Conservation (phyloP, 495 filamentous ascomycete genomes). For the Saxophila tyrrhenica region DNA sequence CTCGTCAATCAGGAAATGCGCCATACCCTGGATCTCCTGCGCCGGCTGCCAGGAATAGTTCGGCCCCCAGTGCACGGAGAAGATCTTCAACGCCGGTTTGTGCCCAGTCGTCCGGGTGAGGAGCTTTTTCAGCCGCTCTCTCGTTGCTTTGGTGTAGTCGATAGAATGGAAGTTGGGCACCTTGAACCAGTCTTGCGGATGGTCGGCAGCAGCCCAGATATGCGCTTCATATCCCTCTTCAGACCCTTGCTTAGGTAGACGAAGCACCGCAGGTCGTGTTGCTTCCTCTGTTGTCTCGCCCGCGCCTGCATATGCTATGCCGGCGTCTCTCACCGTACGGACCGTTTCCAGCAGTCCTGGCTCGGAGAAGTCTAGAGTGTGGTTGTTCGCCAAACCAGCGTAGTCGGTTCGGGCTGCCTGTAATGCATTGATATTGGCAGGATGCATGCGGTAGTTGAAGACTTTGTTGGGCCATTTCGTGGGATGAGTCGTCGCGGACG, state of each 20-base stretch:
- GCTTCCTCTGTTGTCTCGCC: slow-evolving; percentile 28
- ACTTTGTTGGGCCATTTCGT: slow-evolving; percentile 32
- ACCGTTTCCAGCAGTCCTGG: slow-evolving; percentile 31
- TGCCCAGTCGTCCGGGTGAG: slow-evolving; percentile 3
- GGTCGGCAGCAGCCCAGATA: slow-evolving; percentile 18
- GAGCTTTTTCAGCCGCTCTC: slow-evolving; percentile 19
- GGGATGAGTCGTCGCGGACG: slow-evolving; percentile 27
- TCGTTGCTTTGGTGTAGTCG: slow-evolving; percentile 26
- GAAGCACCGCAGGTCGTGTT: slow-evolving; percentile 23
- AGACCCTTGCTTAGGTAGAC: slow-evolving; percentile 5
- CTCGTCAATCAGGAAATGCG: slow-evolving; percentile 36
- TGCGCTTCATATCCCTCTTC: slow-evolving; percentile 5
- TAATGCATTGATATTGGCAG: slow-evolving; percentile 28
- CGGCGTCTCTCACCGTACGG: slow-evolving; percentile 19
- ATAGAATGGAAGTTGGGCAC: slow-evolving; percentile 21
- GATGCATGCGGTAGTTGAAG: slow-evolving; percentile 38
- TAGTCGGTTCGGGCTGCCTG: slow-evolving; percentile 28
- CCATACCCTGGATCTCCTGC: slow-evolving; percentile 24
- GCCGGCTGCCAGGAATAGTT: slow-evolving; percentile 33
- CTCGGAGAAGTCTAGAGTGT: slow-evolving; percentile 31
- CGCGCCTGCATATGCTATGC: slow-evolving; percentile 23
- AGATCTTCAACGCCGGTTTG: slow-evolving; percentile 28
- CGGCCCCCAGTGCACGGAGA: slow-evolving; percentile 36
- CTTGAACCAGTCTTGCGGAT: slow-evolving; percentile 15
- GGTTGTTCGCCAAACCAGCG: slow-evolving; percentile 34